Evolutionary conservation across 371 early-diverging fungal species (phyloP).

Genomic region (Zychaea mexicana): DNA sequence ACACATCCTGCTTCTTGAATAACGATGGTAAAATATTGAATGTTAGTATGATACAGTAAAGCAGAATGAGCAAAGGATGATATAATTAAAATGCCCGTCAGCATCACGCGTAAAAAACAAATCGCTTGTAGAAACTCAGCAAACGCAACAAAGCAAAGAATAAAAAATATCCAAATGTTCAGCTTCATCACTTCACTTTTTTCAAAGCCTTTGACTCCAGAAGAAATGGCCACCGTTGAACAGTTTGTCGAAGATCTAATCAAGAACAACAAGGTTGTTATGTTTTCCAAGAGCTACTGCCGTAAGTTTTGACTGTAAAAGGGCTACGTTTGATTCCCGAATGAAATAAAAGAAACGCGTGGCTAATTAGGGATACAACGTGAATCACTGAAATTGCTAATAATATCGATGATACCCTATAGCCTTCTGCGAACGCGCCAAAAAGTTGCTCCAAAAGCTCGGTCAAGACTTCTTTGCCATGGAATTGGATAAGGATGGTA

Average conservation of each 20-base stretch:
- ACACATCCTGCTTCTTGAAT: too few species aligned
- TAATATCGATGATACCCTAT: too few species aligned
- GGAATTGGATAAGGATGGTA: slow-evolving; percentile 52
- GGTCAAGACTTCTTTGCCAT: slow-evolving; percentile 37
- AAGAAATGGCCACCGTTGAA: slow-evolving; percentile 17
- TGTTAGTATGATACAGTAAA: too few species aligned
- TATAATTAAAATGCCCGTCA: too few species aligned
- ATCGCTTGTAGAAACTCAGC: not conserved
- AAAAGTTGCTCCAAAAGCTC: slow-evolving; percentile 50
- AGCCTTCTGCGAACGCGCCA: slow-evolving; percentile 75
- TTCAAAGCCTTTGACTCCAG: slow-evolving; percentile 2
- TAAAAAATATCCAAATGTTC: too few species aligned
- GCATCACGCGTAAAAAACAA: not conserved
- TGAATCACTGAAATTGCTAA: too few species aligned
- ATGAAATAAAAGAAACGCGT: too few species aligned
- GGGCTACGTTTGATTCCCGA: too few species aligned
- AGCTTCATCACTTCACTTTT: not conserved
- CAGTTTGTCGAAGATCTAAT: slow-evolving; percentile 23
- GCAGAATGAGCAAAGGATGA: too few species aligned
- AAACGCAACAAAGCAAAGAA: not conserved
- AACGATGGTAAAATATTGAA: too few species aligned
- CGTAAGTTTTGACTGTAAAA: slow-evolving; percentile 48
- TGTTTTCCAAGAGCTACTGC: slow-evolving; percentile 85
- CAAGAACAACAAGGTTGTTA: slow-evolving; percentile 26
- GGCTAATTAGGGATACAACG: too few species aligned